These are phyloP conservation scores for Asterella californica DNA, from an alignment of 225 moss, liverwort and hornwort genomes.

Conservation along the genomic window DNA sequence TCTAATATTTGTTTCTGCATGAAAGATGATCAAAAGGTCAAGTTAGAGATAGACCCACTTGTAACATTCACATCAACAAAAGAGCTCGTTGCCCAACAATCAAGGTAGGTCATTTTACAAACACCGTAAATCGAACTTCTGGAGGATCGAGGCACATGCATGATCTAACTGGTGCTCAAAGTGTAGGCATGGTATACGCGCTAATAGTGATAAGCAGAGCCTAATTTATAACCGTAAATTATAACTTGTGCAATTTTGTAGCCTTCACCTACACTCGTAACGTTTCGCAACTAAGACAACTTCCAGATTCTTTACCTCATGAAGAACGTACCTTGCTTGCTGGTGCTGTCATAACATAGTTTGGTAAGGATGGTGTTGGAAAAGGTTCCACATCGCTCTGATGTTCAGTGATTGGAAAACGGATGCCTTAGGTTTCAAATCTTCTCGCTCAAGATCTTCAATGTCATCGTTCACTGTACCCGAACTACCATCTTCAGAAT, in stretches of 20 bases:
- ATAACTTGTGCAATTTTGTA: not conserved
- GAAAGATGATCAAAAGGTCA: not conserved
- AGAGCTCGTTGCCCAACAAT: not conserved
- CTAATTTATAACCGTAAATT: too few species aligned
- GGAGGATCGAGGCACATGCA: not conserved
- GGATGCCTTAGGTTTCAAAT: conserved; percentile 41
- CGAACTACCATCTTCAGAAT: conserved; percentile 22
- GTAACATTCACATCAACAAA: not conserved
- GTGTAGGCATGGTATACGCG: not conserved
- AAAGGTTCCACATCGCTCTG: conserved; percentile 56
- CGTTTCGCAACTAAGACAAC: too few species aligned
- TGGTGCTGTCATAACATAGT: conserved; percentile 81
- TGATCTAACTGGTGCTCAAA: not conserved
- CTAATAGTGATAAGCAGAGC: not conserved
- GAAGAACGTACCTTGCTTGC: conserved; percentile 52
- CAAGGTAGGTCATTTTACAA: not conserved
- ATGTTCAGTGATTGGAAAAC: conserved; percentile 64
- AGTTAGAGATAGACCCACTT: not conserved
- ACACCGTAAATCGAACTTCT: not conserved
- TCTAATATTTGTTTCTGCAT: not conserved
- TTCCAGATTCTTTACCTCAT: too few species aligned
- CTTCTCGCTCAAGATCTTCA: conserved; percentile 37
- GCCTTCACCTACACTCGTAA: not conserved
- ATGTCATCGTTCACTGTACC: conserved; percentile 19
- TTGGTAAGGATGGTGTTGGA: conserved; percentile 25